These are phyloP conservation scores for Telopea speciosissima DNA, from an alignment of 177 flowering plant genomes.

Conservation along the genomic window DNA sequence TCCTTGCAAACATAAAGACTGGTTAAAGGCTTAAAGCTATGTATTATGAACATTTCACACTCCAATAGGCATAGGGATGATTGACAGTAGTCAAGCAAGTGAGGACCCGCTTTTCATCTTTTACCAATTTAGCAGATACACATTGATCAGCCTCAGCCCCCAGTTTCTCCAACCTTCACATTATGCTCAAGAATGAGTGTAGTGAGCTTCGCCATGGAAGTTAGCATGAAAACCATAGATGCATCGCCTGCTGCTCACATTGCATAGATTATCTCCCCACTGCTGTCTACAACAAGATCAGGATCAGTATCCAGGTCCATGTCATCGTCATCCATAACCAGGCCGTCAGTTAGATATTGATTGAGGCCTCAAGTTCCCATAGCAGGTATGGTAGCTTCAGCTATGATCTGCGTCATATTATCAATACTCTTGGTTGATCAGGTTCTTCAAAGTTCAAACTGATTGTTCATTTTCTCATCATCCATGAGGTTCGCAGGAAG, in stretches of 20 bases:
- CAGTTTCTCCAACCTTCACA: not conserved
- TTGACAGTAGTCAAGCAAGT: not conserved
- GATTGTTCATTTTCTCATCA: conserved; percentile 38
- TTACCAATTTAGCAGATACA: not conserved
- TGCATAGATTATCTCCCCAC: conserved; percentile 93
- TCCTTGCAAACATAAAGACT: conserved; percentile 3
- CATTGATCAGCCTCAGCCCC: not conserved
- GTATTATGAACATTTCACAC: conserved; percentile 11
- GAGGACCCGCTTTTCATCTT: not conserved
- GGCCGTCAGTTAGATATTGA: conserved; percentile 59
- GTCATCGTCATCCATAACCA: conserved; percentile 86
- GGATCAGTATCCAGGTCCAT: conserved; percentile 80
- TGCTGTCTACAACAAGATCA: conserved; percentile 88
- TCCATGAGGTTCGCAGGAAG: conserved; percentile 78
- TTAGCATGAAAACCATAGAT: not conserved
- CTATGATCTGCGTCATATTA: conserved; percentile 83
- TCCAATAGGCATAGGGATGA: not conserved
- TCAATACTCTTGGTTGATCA: conserved; percentile 76
- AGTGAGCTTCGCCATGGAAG: not conserved
- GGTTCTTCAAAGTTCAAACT: conserved; percentile 72
- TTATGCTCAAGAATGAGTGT: conserved; percentile 9
- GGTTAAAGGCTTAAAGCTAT: conserved; percentile 9
- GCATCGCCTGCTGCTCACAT: conserved; percentile 34
- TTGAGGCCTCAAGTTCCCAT: conserved; percentile 55
- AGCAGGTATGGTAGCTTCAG: conserved; percentile 85